Percentiles rank a stretch among this genome's conserved stretches.
Conservation (phyloP, 441 rosid genomes). For the Raphanus hybrid region DNA sequence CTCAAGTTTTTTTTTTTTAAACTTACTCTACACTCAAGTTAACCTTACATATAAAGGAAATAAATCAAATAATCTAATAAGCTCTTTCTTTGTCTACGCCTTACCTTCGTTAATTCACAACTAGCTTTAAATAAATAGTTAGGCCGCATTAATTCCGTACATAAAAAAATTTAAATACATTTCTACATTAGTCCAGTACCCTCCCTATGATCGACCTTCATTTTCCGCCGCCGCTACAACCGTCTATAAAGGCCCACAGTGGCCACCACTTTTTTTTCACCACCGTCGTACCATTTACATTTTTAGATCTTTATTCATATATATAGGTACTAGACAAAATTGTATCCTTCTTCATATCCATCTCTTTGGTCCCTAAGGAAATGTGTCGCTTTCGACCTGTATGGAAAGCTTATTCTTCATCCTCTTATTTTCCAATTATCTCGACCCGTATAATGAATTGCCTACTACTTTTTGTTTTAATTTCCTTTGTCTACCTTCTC, state of each 20-base stretch:
- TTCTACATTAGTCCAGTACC: not conserved
- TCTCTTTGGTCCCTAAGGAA: not conserved
- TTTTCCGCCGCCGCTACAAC: conserved; percentile 25
- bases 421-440: conserved; percentile 31
- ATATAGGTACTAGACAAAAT: not conserved
- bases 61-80: too few relatives aligned
- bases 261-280: conserved; percentile 15
- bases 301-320: conserved; percentile 13
- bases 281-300: conserved; percentile 7
- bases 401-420: conserved; percentile 45
- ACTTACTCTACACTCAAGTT: too few relatives aligned
- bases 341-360: not conserved
- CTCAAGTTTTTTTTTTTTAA: too few relatives aligned
- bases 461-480: conserved; percentile 46
- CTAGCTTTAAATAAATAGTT: conserved; percentile 7
- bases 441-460: conserved; percentile 43
- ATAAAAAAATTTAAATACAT: too few relatives aligned
- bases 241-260: conserved; percentile 23
- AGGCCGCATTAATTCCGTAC: conserved; percentile 9
- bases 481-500: conserved; percentile 53
- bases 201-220: conserved; percentile 14
- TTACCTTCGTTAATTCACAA: not conserved
- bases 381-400: conserved; percentile 29
- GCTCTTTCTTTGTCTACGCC: too few relatives aligned
- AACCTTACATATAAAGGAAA: too few relatives aligned